Percentiles rank a stretch among this genome's conserved stretches.
These are phyloP conservation scores for Colletotrichum caudatum DNA, from an alignment of 2,329 filamentous ascomycete species.

Conservation along the genomic window DNA sequence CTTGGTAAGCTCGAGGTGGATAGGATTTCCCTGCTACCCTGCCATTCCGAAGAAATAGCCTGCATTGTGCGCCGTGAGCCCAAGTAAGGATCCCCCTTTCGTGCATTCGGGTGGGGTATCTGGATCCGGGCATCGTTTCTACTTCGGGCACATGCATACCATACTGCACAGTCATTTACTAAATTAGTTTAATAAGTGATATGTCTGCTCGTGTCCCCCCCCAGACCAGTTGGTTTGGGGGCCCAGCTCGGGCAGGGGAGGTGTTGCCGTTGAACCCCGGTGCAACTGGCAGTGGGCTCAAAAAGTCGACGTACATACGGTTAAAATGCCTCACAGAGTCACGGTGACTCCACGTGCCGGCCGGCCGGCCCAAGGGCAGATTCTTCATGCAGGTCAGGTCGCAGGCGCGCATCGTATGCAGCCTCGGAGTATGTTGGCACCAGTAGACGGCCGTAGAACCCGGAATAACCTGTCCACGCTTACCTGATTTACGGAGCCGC, in stretches of 20 bases:
- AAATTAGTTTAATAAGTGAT: background rate
- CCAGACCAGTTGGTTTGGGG: background rate
- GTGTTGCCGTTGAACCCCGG: background rate
- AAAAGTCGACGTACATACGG: background rate
- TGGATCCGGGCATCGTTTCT: conserved; percentile 6
- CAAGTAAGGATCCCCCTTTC: background rate
- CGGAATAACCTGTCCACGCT: background rate
- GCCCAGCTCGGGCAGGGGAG: background rate
- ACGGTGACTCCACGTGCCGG: conserved; percentile 7
- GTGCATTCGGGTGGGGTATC: conserved; percentile 13
- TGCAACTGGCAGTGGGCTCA: no score
- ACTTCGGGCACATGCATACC: conserved; percentile 2
- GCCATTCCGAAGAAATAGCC: background rate
- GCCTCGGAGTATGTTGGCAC: background rate
- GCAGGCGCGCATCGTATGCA: background rate
- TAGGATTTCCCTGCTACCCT: background rate
- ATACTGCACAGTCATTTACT: background rate
- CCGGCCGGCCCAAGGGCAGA: background rate
- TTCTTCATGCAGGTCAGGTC: conserved; percentile 5
- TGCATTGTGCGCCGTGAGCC: background rate
- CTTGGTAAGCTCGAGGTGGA: background rate
- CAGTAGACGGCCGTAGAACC: no score
- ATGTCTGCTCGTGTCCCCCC: conserved; percentile 12
- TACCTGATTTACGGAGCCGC: background rate
- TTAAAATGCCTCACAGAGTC: conserved; percentile 31